These are phyloP conservation scores for Lentinula boryana DNA, from an alignment of 768 basidiomycete genomes.

Conservation along the genomic window DNA sequence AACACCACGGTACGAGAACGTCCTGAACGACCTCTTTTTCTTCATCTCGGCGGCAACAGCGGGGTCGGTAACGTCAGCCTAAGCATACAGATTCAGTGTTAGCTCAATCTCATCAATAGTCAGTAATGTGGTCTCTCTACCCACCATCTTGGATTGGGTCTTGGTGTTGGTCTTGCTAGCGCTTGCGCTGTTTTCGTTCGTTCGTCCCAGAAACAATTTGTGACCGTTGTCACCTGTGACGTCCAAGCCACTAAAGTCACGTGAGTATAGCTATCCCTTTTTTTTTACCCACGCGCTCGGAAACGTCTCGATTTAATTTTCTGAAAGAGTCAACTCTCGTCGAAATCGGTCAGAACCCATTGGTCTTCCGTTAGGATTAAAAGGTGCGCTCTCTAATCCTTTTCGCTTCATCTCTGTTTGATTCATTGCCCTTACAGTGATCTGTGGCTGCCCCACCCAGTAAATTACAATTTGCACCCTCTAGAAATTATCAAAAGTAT, in stretches of 20 bases:
- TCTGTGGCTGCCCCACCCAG: conserved; percentile 79
- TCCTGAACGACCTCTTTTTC: conserved; percentile 98
- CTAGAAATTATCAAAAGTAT: conserved; percentile 4
- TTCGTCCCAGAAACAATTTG: not conserved
- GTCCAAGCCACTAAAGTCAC: not conserved
- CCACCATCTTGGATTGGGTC: conserved; percentile 18
- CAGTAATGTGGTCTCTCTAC: not conserved
- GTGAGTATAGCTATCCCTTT: not conserved
- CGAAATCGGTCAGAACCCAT: conserved; percentile 78
- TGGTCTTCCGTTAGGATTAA: conserved; percentile 95
- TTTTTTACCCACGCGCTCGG: not conserved
- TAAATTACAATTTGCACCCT: conserved; percentile 22
- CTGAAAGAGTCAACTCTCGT: not conserved
- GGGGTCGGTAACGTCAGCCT: conserved; percentile 94
- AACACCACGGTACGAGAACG: conserved; percentile 96
- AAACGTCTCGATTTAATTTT: not conserved
- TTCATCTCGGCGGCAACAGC: conserved; percentile 93
- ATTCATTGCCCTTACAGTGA: conserved; percentile 42
- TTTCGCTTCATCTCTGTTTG: not conserved
- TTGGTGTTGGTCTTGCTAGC: not conserved
- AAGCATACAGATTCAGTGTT: not conserved
- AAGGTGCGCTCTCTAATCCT: conserved; percentile 29
- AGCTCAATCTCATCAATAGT: not conserved
- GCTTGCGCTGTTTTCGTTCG: not conserved
- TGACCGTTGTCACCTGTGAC: not conserved